Conservation (phyloP, 805 yeast genomes). For the Metschnikowia peoriensis region DNA sequence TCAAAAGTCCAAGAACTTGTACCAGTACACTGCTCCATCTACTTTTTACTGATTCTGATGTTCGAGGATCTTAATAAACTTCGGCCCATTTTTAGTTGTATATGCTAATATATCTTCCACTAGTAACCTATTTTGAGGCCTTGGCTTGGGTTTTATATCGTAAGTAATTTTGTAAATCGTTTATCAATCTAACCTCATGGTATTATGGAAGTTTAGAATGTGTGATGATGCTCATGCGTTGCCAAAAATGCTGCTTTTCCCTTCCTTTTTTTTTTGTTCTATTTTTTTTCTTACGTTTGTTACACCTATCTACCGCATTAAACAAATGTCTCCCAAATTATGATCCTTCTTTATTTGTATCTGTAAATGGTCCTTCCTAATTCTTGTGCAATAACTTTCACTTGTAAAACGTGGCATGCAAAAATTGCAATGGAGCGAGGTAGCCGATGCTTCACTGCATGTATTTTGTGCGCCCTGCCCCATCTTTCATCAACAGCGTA, state of each 20-base stretch:
- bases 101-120: slow-evolving; percentile 18
- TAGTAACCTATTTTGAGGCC: not conserved
- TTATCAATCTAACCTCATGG: not conserved
- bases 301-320: no score
- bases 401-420: not conserved
- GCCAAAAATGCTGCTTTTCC: no score
- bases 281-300: no score
- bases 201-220: not conserved
- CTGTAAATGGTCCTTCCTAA: no score
- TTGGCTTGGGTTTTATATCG: not conserved
- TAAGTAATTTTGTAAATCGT: no score
- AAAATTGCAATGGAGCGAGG: not conserved
- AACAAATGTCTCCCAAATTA: no score
- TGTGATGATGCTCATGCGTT: no score
- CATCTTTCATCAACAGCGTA: not conserved
- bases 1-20: slow-evolving; percentile 83
- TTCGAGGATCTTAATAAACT: slow-evolving; percentile 7
- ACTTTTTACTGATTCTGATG: slow-evolving; percentile 80
- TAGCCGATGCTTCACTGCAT: slow-evolving; percentile 2
- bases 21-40: slow-evolving; percentile 90
- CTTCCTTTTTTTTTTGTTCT: no score
- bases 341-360: no score
- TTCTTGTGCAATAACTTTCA: not conserved
- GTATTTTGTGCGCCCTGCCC: not conserved
- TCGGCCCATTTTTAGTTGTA: slow-evolving; percentile 17